A percentile compares a stretch with the other conserved stretches of the same genome.
phyloP scores from a whole-genome alignment of 805 yeast species.

The Nakazawaea molendinolei region DNA sequence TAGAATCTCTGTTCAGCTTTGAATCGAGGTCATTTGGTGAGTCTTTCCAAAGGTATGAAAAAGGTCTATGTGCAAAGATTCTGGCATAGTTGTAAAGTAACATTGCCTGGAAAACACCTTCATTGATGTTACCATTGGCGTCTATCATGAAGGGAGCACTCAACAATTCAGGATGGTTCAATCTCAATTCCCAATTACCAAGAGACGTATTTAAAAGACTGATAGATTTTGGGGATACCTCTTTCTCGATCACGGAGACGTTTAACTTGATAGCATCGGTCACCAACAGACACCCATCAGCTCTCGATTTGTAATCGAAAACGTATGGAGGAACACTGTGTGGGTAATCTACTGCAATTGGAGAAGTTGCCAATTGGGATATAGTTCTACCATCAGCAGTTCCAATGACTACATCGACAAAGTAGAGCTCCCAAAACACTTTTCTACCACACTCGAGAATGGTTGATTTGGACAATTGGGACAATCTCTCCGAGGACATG shows the following conservation, averaged over 20 bases:
- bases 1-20: conserved; percentile 24
- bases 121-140: conserved; percentile 38
- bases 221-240: conserved; percentile 28
- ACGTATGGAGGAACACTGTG: conserved; percentile 23
- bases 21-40: conserved; percentile 22
- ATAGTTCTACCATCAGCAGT: conserved; percentile 44
- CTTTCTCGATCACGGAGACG: conserved; percentile 34
- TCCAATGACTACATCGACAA: conserved; percentile 45
- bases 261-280: conserved; percentile 43
- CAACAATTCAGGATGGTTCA: conserved; percentile 36
- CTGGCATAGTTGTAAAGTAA: conserved; percentile 43
- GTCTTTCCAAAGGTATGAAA: conserved; percentile 44
- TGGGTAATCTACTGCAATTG: conserved; percentile 35
- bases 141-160: conserved; percentile 36
- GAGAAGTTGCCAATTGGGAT: conserved; percentile 30
- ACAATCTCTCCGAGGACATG: conserved; percentile 11
- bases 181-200: conserved; percentile 43
- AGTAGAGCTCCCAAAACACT: conserved; percentile 46
- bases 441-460: conserved; percentile 31
- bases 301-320: conserved; percentile 42
- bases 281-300: conserved; percentile 40
- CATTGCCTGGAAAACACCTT: conserved; percentile 46
- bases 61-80: conserved; percentile 48
- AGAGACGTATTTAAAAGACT: conserved; percentile 37
- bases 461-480: conserved; percentile 12